Evolutionary conservation across 1,139 yeast species (phyloP).

Genomic region (Kurtzmaniella quercitrusa): DNA sequence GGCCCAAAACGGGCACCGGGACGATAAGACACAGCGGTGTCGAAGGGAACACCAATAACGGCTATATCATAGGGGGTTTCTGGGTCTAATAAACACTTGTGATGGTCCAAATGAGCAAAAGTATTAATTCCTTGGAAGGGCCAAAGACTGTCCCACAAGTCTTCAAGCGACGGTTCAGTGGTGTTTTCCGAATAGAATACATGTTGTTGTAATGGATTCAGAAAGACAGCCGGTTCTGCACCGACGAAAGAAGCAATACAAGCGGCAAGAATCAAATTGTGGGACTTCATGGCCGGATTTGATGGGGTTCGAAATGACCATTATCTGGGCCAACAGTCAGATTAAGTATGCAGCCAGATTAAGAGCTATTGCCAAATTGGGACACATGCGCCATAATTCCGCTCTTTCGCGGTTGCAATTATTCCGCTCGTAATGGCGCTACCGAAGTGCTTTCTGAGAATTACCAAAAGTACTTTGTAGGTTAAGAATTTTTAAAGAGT

Average conservation of each 20-base stretch:
- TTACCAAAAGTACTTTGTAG: not conserved
- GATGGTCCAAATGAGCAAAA: slow-evolving; percentile 66
- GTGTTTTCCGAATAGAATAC: slow-evolving; percentile 4
- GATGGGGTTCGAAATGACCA: not conserved
- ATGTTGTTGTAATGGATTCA: slow-evolving; percentile 7
- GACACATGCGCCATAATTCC: not conserved
- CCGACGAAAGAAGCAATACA: not conserved
- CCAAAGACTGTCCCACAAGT: slow-evolving; percentile 64
- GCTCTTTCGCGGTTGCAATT: slow-evolving; percentile 1
- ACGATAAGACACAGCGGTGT: slow-evolving; percentile 69
- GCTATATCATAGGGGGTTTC: slow-evolving; percentile 56
- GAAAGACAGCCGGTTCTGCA: slow-evolving; percentile 2
- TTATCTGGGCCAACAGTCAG: not conserved
- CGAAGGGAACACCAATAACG: slow-evolving; percentile 72
- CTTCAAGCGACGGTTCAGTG: slow-evolving; percentile 34
- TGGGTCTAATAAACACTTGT: slow-evolving; percentile 50
- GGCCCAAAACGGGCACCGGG: slow-evolving; percentile 84
- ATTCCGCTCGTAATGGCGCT: not conserved
- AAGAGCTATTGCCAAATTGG: not conserved
- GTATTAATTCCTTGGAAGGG: slow-evolving; percentile 69
- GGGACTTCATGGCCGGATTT: not conserved
- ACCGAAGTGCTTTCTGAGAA: not conserved
- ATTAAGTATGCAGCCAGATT: not conserved
- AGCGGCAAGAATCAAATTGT: not conserved
- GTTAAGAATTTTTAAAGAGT: not conserved